phyloP scores from a whole-genome alignment of 2,329 filamentous ascomycete species.

The Hortaea sp. region DNA sequence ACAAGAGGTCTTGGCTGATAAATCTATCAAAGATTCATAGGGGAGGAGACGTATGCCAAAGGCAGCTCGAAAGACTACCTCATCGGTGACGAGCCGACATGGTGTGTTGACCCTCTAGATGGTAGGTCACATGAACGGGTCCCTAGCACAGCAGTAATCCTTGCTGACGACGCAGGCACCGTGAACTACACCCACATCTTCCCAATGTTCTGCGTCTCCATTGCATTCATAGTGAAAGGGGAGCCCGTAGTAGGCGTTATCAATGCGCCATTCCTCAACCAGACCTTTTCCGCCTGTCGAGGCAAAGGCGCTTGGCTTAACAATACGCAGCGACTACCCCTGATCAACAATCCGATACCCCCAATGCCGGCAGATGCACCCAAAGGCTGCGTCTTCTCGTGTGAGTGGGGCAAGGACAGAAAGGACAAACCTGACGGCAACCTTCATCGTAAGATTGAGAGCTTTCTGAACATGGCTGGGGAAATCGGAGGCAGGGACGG shows the following conservation, averaged over 20 bases:
- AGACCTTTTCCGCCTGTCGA: conserved; percentile 57
- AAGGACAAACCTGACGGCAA: conserved; percentile 57
- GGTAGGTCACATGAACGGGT: conserved; percentile 31
- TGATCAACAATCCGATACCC: conserved; percentile 52
- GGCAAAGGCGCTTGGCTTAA: conserved; percentile 62
- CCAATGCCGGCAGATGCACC: conserved; percentile 56
- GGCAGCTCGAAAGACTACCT: conserved; percentile 59
- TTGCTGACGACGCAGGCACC: conserved; percentile 37
- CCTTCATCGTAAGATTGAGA: conserved; percentile 60
- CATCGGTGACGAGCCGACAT: conserved; percentile 54
- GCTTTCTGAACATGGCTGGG: conserved; percentile 64
- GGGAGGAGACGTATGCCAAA: conserved; percentile 66
- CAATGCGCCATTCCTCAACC: conserved; percentile 58
- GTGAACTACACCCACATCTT: conserved; percentile 75
- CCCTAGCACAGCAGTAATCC: background rate
- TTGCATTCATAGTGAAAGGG: conserved; percentile 54
- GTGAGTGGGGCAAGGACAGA: conserved; percentile 73
- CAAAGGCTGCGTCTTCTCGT: conserved; percentile 60
- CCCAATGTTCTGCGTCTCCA: conserved; percentile 72
- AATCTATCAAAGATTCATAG: conserved; percentile 52
- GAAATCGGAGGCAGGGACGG: conserved; percentile 54
- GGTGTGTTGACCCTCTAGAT: conserved; percentile 63
- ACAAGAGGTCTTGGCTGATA: background rate
- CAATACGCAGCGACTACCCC: conserved; percentile 51
- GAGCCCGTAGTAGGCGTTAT: conserved; percentile 60